Base-by-base conservation (phyloP, 257 asterid genomes). In the Solanum bulbocastanum region DNA sequence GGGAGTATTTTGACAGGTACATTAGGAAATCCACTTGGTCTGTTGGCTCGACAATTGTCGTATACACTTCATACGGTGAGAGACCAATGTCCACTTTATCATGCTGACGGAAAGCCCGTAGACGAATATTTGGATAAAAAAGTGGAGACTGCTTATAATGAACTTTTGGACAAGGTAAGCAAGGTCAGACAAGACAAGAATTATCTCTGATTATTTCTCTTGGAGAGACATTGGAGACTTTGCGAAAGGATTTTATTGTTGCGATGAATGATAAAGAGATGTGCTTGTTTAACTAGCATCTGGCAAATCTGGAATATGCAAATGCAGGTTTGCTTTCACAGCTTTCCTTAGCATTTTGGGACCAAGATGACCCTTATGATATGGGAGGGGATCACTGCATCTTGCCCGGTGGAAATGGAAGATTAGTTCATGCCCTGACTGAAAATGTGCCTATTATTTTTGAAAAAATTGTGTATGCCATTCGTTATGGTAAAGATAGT, bases 41-140 rank as follows among this genome's bases (percentile, higher is more conserved):
- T 52, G 62, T 52, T 52, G 62, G 62, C 62, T 16, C 10, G n/a
- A 56, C 65, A 56, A 0, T 56, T 56, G 65, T 6, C 23, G n/a
- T 56, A 18, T 56, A 56, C 65, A 56, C 65, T 56, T 56, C 65
- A 56, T 56, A 56, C 4, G 65, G n/a, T 56, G 65, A 56, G 65
- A 6, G 65, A 96, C 79, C 93, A 93, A 91, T 93, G 99, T 89
- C 99, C 98, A 10, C 95, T 97, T 76, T 97, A 96, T 89, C 75
- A 89, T 46, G 90, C 86, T 86, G 94, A 91, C 69, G 98, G 99
- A 68, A 89, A 72, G 69, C 95, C 98, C 1, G 95, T 95, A 81
- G 95, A 97, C 87, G 91, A 93, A 32, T 90, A 87, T 86, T 86
- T 94, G 88, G 99, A 97, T 75, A 83, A 87, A 89, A 95, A 89